Conservation (phyloP, 768 basidiomycete species). For the Plicaturopsis crispa region DNA sequence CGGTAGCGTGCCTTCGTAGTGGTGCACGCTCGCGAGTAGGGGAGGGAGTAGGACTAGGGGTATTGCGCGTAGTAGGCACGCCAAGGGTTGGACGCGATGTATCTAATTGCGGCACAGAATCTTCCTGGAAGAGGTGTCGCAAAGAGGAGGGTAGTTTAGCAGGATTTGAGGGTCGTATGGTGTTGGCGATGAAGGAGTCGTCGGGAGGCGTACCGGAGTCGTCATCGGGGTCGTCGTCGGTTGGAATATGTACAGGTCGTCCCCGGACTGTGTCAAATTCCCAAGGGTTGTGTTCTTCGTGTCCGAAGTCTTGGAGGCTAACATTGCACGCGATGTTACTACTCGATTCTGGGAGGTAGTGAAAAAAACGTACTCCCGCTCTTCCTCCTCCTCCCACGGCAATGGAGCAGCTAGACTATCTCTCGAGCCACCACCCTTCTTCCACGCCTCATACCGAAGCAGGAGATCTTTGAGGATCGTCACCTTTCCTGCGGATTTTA, state of each 20-base stretch:
- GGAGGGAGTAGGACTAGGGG: conserved; percentile 23
- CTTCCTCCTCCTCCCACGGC: conserved; percentile 67
- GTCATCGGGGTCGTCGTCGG: conserved; percentile 9
- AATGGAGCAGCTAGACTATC: conserved; percentile 69
- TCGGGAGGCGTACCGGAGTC: conserved; percentile 10
- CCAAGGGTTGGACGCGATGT: conserved; percentile 33
- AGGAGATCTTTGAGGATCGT: conserved; percentile 76
- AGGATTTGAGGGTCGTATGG: conserved; percentile 40
- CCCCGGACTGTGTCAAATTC: conserved; percentile 70
- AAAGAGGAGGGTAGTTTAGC: conserved; percentile 68
- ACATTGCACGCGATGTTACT: background rate
- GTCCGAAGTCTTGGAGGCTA: conserved; percentile 12
- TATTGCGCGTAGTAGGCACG: conserved; percentile 14
- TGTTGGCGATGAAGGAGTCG: conserved; percentile 27
- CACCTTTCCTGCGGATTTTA: conserved; percentile 68
- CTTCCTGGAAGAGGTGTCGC: conserved; percentile 63
- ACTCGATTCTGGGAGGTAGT: background rate
- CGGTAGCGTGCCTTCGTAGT: conserved; percentile 22
- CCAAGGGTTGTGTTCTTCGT: conserved; percentile 43
- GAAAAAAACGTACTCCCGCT: conserved; percentile 35
- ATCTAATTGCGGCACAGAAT: conserved; percentile 24
- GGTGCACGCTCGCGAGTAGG: conserved; percentile 26
- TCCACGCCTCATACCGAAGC: conserved; percentile 68
- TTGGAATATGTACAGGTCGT: conserved; percentile 15
- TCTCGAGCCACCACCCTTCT: conserved; percentile 57